phyloP scores from a whole-genome alignment of 164 flowering plant species.

The Buxus sempervirens region DNA sequence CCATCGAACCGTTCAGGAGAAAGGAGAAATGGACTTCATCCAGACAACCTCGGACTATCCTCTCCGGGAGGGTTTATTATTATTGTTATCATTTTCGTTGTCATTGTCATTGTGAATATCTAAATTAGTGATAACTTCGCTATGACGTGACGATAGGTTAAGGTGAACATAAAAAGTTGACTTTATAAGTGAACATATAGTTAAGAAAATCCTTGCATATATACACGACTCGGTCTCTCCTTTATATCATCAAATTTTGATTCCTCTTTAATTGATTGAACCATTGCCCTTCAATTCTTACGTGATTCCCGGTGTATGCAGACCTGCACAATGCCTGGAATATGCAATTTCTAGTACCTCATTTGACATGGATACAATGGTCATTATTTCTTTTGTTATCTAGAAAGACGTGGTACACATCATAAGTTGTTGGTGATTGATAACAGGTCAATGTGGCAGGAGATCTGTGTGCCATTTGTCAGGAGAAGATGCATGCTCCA shows the following conservation, averaged over 20 bases:
- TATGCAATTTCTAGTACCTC: no score
- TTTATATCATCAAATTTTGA: neutral
- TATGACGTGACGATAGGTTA: no score
- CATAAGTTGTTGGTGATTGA: constrained; percentile 3
- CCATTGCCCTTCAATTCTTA: neutral
- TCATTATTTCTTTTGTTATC: neutral
- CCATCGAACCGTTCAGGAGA: no score
- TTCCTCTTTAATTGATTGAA: neutral
- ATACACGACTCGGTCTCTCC: neutral
- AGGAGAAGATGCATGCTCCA: constrained; percentile 97
- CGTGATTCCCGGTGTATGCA: neutral
- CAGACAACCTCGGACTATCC: no score
- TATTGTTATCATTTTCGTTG: no score
- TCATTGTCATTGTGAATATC: no score
- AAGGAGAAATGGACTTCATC: no score
- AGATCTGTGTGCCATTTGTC: constrained; percentile 97
- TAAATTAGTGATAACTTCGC: no score
- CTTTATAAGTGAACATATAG: no score
- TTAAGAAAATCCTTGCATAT: neutral
- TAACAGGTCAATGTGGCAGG: constrained; percentile 90
- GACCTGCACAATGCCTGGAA: no score
- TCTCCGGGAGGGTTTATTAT: no score
- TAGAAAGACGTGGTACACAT: neutral
- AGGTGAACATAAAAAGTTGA: no score
- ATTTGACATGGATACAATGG: neutral